These are phyloP conservation scores for Lagerstroemia speciosa DNA, from an alignment of 345 rosid species.

Conservation along the genomic window DNA sequence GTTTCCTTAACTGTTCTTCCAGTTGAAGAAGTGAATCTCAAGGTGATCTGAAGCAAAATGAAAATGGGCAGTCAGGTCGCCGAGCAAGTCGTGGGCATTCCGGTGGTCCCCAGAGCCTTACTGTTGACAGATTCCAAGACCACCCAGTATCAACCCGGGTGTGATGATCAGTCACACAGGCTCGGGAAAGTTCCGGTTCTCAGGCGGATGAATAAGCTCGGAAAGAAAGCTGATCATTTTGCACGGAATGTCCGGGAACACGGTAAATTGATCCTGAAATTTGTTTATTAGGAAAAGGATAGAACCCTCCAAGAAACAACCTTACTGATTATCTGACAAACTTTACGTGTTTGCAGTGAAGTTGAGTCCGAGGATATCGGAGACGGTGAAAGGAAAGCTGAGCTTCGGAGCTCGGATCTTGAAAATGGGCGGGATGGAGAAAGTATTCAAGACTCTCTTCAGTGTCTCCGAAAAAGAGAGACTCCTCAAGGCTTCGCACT, in stretches of 20 bases:
- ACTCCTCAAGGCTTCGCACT: constrained; percentile 39
- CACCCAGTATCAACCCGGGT: not conserved
- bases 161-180: not conserved
- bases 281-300: not conserved
- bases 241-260: not conserved
- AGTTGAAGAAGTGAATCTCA: not conserved
- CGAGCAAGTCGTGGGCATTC: not conserved
- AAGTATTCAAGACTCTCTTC: constrained; percentile 26
- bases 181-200: not conserved
- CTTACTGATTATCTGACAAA: not conserved
- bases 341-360: constrained; percentile 18
- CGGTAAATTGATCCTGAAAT: not conserved
- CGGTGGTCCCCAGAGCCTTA: not conserved
- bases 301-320: not conserved
- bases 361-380: constrained; percentile 22
- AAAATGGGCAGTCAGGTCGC: not conserved
- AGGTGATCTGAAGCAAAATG: not conserved
- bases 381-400: constrained; percentile 31
- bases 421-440: constrained; percentile 28
- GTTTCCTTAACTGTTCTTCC: not conserved
- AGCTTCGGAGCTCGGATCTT: constrained; percentile 27
- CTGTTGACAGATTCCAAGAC: not conserved
- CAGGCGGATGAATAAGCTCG: constrained; percentile 15
- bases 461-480: constrained; percentile 21
- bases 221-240: constrained; percentile 9